phyloP scores from a whole-genome alignment of 2,329 filamentous ascomycete genomes.

The Pezicula carpinea region DNA sequence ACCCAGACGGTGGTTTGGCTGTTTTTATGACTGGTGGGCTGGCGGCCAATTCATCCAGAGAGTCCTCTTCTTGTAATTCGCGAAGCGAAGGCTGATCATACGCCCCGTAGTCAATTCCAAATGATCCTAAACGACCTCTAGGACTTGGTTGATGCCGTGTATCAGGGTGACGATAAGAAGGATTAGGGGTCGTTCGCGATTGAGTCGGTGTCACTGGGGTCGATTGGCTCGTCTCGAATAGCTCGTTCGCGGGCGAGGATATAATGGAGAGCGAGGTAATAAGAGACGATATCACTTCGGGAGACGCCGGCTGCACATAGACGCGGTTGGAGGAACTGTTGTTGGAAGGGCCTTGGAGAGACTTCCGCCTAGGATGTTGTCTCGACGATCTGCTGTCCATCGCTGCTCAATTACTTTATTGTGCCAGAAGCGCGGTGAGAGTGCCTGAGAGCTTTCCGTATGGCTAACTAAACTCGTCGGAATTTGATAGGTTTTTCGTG shows the following conservation, averaged over 20 bases:
- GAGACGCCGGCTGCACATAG: slow-evolving; percentile 34
- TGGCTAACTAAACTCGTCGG: slow-evolving; percentile 5
- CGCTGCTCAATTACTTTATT: slow-evolving; percentile 12
- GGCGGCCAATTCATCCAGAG: slow-evolving; percentile 56
- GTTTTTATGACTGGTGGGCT: slow-evolving; percentile 73
- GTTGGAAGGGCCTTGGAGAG: slow-evolving; percentile 23
- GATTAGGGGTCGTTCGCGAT: slow-evolving; percentile 21
- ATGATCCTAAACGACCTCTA: slow-evolving; percentile 35
- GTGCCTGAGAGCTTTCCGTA: slow-evolving; percentile 6
- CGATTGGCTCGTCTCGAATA: slow-evolving; percentile 53
- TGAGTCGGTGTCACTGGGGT: slow-evolving; percentile 35
- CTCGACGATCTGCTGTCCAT: slow-evolving; percentile 23
- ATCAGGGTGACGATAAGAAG: slow-evolving; percentile 15
- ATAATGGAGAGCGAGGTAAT: slow-evolving; percentile 68
- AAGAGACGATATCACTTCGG: slow-evolving; percentile 64
- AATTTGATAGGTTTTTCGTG: slow-evolving; percentile 11
- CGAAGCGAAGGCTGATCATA: slow-evolving; percentile 49
- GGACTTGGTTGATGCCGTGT: slow-evolving; percentile 15
- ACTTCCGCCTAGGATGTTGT: slow-evolving; percentile 25
- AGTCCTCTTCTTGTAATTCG: slow-evolving; percentile 42
- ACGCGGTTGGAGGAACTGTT: slow-evolving; percentile 24
- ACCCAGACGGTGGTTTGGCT: slow-evolving; percentile 73
- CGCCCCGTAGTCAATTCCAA: slow-evolving; percentile 70
- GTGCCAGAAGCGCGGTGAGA: too few relatives aligned
- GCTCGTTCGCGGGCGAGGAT: slow-evolving; percentile 61